phyloP scores from a whole-genome alignment of 2,329 filamentous ascomycete species.

The Akanthomyces uredinophilus region DNA sequence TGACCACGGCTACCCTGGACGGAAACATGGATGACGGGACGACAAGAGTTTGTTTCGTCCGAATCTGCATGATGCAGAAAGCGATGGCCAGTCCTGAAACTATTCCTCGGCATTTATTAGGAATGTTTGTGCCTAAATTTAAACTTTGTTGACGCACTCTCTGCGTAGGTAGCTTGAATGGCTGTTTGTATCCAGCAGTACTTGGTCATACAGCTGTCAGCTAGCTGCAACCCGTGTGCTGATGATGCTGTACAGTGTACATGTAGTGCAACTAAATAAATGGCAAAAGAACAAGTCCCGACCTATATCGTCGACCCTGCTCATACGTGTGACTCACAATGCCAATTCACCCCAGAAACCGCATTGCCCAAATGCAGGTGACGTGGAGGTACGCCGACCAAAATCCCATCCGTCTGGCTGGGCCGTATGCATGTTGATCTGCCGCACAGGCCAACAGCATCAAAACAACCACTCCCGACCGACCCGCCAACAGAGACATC shows the following conservation, averaged over 20 bases:
- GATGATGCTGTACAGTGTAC: background rate
- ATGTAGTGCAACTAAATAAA: background rate
- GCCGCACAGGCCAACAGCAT: slow-evolving; percentile 5
- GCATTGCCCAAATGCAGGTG: background rate
- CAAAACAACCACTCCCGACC: background rate
- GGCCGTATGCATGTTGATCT: background rate
- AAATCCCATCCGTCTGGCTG: background rate
- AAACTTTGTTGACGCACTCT: background rate
- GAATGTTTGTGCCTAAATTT: background rate
- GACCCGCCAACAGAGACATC: slow-evolving; percentile 7
- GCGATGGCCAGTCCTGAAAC: no score
- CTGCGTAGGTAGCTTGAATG: background rate
- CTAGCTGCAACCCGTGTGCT: no score
- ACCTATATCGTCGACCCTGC: slow-evolving; percentile 5
- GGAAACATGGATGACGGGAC: background rate
- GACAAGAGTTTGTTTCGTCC: background rate
- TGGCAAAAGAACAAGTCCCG: background rate
- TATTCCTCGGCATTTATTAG: background rate
- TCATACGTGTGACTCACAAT: slow-evolving; percentile 7
- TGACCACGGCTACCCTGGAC: background rate
- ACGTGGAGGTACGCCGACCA: background rate
- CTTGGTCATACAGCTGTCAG: no score
- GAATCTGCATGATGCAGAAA: background rate
- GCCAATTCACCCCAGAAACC: slow-evolving; percentile 8
- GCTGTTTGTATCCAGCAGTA: no score